phyloP scores from a whole-genome alignment of 192 early-diverging fungal species.

The Coemansia sp. region DNA sequence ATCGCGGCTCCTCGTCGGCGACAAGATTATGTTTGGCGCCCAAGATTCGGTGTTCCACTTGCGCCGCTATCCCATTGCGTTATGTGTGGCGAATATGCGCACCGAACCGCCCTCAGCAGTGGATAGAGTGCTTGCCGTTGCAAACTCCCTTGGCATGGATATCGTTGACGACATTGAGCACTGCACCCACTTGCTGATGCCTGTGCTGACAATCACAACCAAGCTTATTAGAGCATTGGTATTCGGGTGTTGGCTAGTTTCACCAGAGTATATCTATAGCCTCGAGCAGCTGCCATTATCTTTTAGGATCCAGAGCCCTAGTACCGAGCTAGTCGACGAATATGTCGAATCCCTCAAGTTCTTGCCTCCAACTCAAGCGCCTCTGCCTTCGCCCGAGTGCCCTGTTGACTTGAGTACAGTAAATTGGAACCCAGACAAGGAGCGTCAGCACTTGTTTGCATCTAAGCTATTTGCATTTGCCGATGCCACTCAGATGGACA shows the following conservation, averaged over 20 bases:
- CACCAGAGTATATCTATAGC: slow-evolving; percentile 21
- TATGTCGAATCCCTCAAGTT: slow-evolving; percentile 23
- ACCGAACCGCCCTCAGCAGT: slow-evolving; percentile 4
- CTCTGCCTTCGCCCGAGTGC: slow-evolving; percentile 18
- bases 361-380: slow-evolving; percentile 17
- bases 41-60: slow-evolving; percentile 39
- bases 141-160: slow-evolving; percentile 17
- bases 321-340: slow-evolving; percentile 2
- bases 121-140: not conserved
- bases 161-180: slow-evolving; percentile 19
- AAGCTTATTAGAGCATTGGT: slow-evolving; percentile 36
- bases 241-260: slow-evolving; percentile 14
- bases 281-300: slow-evolving; percentile 9
- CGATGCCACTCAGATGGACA: slow-evolving; percentile 23
- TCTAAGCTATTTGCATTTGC: slow-evolving; percentile 32
- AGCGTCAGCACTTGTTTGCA: slow-evolving; percentile 26
- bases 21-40: slow-evolving; percentile 42
- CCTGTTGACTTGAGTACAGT: slow-evolving; percentile 28
- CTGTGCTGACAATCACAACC: slow-evolving; percentile 33
- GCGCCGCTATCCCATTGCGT: slow-evolving; percentile 8
- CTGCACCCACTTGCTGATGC: slow-evolving; percentile 37
- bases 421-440: slow-evolving; percentile 19
- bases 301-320: slow-evolving; percentile 15
- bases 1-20: slow-evolving; percentile 10
- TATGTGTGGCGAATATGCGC: slow-evolving; percentile 33